phyloP scores from a whole-genome alignment of 495 filamentous ascomycete genomes.

The Penicillium robsamsonii region DNA sequence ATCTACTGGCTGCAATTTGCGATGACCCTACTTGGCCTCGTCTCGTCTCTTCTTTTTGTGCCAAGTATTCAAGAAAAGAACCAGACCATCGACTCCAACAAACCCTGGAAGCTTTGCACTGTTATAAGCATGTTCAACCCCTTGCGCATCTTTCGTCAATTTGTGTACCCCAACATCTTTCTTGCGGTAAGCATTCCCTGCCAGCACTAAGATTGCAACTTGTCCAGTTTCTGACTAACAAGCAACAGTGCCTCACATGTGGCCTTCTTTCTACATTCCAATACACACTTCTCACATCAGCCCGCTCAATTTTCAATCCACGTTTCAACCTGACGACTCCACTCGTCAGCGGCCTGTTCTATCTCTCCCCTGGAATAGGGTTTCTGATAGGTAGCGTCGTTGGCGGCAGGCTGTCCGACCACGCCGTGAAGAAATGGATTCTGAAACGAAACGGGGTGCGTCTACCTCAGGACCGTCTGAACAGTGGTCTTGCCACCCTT shows the following conservation, averaged over 20 bases:
- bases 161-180: conserved; percentile 43
- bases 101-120: conserved; percentile 5
- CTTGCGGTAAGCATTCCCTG: conserved; percentile 33
- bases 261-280: conserved; percentile 66
- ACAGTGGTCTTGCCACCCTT: conserved; percentile 61
- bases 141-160: conserved; percentile 32
- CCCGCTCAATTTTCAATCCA: conserved; percentile 70
- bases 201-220: neutral
- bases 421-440: conserved; percentile 62
- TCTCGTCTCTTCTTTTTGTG: conserved; percentile 39
- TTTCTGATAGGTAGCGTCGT: conserved; percentile 68
- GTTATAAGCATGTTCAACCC: conserved; percentile 41
- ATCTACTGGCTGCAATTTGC: conserved; percentile 60
- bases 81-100: neutral
- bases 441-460: conserved; percentile 54
- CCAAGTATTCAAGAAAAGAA: conserved; percentile 31
- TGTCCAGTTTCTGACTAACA: conserved; percentile 1
- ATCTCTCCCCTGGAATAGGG: conserved; percentile 69
- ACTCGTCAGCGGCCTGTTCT: conserved; percentile 71
- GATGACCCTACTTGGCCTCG: conserved; percentile 44
- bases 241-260: conserved; percentile 54
- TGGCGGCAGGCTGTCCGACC: conserved; percentile 68
- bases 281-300: conserved; percentile 69
- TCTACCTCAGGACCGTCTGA: conserved; percentile 69
- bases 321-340: conserved; percentile 67